These are phyloP conservation scores for Fonsecaea pedrosoi DNA, from an alignment of 2,329 filamentous ascomycete species.

Conservation along the genomic window DNA sequence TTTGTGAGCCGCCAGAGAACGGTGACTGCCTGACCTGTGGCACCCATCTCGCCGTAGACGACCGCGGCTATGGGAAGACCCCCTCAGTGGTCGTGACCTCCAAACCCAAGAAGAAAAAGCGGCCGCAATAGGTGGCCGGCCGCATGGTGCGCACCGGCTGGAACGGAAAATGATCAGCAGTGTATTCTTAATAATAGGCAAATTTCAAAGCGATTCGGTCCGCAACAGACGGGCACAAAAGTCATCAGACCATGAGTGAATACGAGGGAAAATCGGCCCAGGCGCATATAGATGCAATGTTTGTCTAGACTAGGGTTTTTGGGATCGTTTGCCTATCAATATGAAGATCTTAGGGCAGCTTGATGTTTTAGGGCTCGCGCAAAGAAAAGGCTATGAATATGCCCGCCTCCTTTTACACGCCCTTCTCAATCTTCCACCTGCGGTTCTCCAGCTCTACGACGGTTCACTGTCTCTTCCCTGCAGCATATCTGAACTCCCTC, in stretches of 20 bases:
- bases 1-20: conserved; percentile 71
- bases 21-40: conserved; percentile 83
- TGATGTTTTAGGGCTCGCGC: neutral
- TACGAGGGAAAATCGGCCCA: neutral
- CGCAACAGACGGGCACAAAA: neutral
- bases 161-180: neutral
- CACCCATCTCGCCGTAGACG: conserved; percentile 72
- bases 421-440: neutral
- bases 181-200: neutral
- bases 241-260: neutral
- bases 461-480: neutral
- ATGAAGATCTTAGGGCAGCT: neutral
- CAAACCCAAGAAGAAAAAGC: conserved; percentile 84
- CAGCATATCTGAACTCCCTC: neutral
- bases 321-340: neutral
- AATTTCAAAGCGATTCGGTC: neutral
- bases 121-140: conserved; percentile 55
- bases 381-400: neutral
- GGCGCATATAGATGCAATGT: neutral
- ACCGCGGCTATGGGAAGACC: conserved; percentile 69
- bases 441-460: neutral
- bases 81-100: conserved; percentile 52
- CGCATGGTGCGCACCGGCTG: neutral
- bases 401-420: neutral
- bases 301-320: neutral